Conservation (phyloP, 352 stramenopile genomes). For the Phytopythium aichiense region DNA sequence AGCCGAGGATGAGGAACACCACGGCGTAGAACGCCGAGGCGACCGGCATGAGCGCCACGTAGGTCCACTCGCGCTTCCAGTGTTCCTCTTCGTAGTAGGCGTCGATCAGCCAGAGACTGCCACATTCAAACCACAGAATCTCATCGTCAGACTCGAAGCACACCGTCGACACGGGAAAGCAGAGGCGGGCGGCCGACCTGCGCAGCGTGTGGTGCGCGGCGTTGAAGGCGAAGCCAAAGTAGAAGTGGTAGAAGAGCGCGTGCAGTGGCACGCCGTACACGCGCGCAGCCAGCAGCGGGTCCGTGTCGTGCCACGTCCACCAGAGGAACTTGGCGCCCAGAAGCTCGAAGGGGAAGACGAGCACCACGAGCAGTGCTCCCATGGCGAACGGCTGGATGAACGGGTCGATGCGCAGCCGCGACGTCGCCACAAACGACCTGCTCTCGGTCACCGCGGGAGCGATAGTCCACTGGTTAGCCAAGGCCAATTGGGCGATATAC, state of each 20-base stretch:
- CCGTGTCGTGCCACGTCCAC: constrained; percentile 85
- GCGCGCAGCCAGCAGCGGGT: constrained; percentile 54
- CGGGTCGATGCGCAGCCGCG: constrained; percentile 61
- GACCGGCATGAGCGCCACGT: constrained; percentile 52
- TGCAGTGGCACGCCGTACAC: constrained; percentile 65
- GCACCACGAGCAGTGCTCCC: constrained; percentile 43
- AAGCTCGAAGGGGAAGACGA: constrained; percentile 71
- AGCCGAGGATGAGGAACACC: constrained; percentile 61
- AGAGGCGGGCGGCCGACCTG: constrained; percentile 26
- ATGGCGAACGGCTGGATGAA: constrained; percentile 74
- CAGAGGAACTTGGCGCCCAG: constrained; percentile 77
- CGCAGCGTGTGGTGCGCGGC: constrained; percentile 50
- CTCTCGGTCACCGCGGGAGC: neutral
- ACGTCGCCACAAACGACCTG: constrained; percentile 72
- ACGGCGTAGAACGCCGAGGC: constrained; percentile 42
- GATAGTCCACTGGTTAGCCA: neutral
- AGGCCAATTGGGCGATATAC: too few relatives aligned
- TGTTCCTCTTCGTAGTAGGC: constrained; percentile 62
- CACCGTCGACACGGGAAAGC: too few relatives aligned
- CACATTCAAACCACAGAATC: neutral
- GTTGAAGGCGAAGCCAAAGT: constrained; percentile 50
- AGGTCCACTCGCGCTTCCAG: constrained; percentile 64
- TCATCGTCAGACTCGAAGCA: neutral
- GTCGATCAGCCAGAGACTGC: constrained; percentile 44
- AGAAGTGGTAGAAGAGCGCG: constrained; percentile 64